phyloP scores from a whole-genome alignment of 257 asterid species.

The Solanum virginianum region DNA sequence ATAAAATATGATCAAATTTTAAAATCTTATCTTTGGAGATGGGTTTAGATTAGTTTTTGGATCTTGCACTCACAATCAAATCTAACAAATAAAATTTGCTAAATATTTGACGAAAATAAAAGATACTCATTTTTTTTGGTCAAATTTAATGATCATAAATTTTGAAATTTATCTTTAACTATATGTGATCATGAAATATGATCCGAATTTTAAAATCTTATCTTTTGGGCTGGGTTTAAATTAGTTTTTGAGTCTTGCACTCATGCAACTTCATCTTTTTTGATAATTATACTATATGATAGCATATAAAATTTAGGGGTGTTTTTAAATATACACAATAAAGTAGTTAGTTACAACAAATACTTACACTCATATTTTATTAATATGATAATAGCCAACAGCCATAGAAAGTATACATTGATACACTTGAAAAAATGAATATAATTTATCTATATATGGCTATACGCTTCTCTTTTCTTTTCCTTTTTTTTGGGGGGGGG shows the following conservation, averaged over 20 bases:
- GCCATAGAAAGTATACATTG: too few relatives aligned
- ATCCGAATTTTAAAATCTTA: background rate
- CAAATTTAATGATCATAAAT: background rate
- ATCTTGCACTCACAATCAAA: background rate
- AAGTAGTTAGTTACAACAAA: too few relatives aligned
- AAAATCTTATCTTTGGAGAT: fast-evolving
- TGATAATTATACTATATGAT: too few relatives aligned
- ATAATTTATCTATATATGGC: too few relatives aligned
- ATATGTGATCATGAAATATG: background rate
- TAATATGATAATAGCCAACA: too few relatives aligned
- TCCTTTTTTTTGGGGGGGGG: too few relatives aligned
- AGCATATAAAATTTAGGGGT: too few relatives aligned
- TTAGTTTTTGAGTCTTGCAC: background rate
- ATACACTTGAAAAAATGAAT: too few relatives aligned
- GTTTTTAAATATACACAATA: too few relatives aligned
- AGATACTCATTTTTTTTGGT: background rate
- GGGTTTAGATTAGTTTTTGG: background rate
- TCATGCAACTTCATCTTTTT: too few relatives aligned
- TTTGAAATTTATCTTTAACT: background rate
- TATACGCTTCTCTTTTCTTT: too few relatives aligned
- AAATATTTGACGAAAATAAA: background rate
- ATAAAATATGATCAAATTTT: background rate
- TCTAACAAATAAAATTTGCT: background rate
- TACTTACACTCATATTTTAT: too few relatives aligned
- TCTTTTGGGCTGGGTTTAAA: fast-evolving